Conservation (phyloP, 169 alveolate species). For the Eimeria sp. region DNA sequence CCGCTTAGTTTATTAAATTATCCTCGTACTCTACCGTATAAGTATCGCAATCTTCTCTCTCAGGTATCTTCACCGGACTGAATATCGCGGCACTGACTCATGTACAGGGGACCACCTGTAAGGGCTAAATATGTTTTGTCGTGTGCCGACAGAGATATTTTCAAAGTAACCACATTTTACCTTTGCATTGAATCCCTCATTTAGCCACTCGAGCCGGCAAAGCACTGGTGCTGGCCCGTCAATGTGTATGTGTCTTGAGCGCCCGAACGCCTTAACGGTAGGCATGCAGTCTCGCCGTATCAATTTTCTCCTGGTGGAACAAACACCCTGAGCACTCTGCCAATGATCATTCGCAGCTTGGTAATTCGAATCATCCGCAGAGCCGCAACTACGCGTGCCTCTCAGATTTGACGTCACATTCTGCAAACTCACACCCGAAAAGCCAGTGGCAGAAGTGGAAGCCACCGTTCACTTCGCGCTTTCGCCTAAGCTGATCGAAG, state of each 20-base stretch:
- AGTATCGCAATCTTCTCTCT: not conserved
- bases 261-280: not conserved
- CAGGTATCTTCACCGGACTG: conserved; percentile 65
- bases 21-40: not conserved
- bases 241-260: not conserved
- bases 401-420: conserved; percentile 76
- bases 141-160: not conserved
- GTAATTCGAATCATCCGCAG: not conserved
- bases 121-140: not conserved
- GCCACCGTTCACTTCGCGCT: conserved; percentile 78
- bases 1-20: too few species aligned
- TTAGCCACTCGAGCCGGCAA: not conserved
- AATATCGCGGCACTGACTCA: conserved; percentile 14
- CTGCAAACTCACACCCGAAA: conserved; percentile 78
- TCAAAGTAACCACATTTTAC: not conserved
- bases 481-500: not conserved
- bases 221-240: not conserved
- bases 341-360: not conserved
- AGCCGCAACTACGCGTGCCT: not conserved
- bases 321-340: not conserved
- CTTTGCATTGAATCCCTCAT: not conserved
- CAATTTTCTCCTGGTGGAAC: not conserved
- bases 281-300: not conserved
- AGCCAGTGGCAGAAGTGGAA: conserved; percentile 82
- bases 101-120: conserved; percentile 60